Percentiles rank a stretch among this genome's conserved stretches.
phyloP scores from a whole-genome alignment of 1,284 basidiomycete genomes.

The Cutaneotrichosporon sp. region DNA sequence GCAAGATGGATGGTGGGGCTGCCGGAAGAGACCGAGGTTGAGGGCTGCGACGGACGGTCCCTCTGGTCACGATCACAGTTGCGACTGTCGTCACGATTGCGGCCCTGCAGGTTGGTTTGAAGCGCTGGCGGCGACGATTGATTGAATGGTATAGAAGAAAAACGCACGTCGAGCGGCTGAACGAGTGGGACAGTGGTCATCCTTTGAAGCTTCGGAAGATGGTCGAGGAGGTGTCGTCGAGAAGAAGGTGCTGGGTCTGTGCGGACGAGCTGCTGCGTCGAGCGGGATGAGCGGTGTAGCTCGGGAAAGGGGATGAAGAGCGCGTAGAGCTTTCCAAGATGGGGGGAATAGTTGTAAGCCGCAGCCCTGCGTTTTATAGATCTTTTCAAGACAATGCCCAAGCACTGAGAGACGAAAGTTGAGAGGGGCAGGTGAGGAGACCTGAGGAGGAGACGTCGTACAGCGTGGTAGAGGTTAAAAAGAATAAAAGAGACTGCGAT shows the following conservation, averaged over 20 bases:
- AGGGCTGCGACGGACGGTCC: not conserved
- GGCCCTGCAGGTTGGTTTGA: not conserved
- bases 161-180: constrained; percentile 6
- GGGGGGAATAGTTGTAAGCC: not conserved
- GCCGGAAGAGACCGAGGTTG: not conserved
- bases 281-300: not conserved
- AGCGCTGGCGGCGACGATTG: not conserved
- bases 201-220: not conserved
- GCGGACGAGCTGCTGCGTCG: not conserved
- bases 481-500: too few relatives aligned
- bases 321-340: not conserved
- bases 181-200: constrained; percentile 13
- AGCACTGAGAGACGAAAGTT: too few relatives aligned
- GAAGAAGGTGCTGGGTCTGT: not conserved
- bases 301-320: not conserved
- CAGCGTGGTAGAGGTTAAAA: too few relatives aligned
- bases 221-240: not conserved
- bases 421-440: too few relatives aligned
- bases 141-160: not conserved
- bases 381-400: not conserved
- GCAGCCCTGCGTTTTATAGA: not conserved
- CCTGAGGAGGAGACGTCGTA: too few relatives aligned
- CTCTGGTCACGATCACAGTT: not conserved
- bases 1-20: not conserved
- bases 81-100: not conserved